phyloP scores from a whole-genome alignment of 805 yeast genomes.

The Ogataea siamensis region DNA sequence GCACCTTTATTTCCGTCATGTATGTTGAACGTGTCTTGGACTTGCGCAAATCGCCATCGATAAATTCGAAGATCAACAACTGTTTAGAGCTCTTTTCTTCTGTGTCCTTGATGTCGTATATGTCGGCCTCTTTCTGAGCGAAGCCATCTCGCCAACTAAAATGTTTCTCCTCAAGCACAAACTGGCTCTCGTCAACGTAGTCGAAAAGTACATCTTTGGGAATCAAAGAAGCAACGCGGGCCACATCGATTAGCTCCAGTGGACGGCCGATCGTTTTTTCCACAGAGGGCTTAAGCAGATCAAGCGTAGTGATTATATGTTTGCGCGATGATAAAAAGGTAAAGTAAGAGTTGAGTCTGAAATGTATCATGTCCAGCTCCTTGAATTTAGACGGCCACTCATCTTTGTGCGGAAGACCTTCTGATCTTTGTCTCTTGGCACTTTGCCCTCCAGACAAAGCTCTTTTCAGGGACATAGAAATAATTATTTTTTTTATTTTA shows the following conservation, averaged over 20 bases:
- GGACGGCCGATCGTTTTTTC: conserved; percentile 47
- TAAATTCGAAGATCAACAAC: conserved; percentile 70
- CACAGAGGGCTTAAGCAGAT: conserved; percentile 50
- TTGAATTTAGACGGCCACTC: conserved; percentile 34
- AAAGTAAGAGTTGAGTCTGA: conserved; percentile 55
- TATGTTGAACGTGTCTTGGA: conserved; percentile 45
- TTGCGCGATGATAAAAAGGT: conserved; percentile 62
- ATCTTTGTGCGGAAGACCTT: conserved; percentile 3
- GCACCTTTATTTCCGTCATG: conserved; percentile 46
- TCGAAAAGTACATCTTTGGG: conserved; percentile 71
- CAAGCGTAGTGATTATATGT: conserved; percentile 57
- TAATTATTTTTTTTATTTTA: conserved; percentile 1
- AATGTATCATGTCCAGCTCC: conserved; percentile 47
- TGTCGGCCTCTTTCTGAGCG: conserved; percentile 54
- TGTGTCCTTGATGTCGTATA: conserved; percentile 45
- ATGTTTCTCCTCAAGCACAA: conserved; percentile 44
- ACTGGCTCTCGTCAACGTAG: conserved; percentile 75
- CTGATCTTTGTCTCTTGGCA: conserved; percentile 6
- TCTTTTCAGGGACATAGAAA: conserved; percentile 7
- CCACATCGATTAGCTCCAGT: conserved; percentile 53
- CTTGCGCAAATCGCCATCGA: conserved; percentile 58
- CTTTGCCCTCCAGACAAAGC: conserved; percentile 4
- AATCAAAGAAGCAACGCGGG: conserved; percentile 56
- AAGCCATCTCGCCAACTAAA: conserved; percentile 48
- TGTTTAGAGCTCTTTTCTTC: conserved; percentile 42